Percentiles rank a stretch among this genome's conserved stretches.
These are phyloP conservation scores for Gelatoporia subvermispora DNA, from an alignment of 768 basidiomycete species.

Conservation along the genomic window DNA sequence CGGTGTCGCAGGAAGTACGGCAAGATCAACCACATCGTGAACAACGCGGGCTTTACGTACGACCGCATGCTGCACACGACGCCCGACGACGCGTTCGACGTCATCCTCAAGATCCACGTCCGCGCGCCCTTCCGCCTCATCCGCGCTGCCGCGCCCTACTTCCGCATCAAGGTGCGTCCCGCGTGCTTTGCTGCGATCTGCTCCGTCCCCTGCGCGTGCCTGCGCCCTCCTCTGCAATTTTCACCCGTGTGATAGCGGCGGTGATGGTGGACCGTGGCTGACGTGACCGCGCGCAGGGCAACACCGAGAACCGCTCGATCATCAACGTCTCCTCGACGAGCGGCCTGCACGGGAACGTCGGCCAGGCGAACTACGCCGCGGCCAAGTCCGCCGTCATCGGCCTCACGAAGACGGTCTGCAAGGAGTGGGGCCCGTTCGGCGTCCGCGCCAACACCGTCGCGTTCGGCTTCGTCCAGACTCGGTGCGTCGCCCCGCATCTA, in stretches of 20 bases:
- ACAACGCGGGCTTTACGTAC: slow-evolving; percentile 79
- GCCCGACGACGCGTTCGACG: slow-evolving; percentile 74
- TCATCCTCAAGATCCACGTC: slow-evolving; percentile 82
- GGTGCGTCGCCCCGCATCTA: slow-evolving; percentile 35
- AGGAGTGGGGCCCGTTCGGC: slow-evolving; percentile 82
- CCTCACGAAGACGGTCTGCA: slow-evolving; percentile 80
- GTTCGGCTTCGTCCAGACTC: slow-evolving; percentile 72
- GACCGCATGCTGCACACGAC: slow-evolving; percentile 89
- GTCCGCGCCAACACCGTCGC: slow-evolving; percentile 82
- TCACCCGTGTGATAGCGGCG: not conserved
- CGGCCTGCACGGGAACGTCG: slow-evolving; percentile 85
- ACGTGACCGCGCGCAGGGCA: slow-evolving; percentile 31
- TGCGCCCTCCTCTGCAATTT: not conserved
- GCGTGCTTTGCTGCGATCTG: not conserved
- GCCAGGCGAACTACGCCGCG: slow-evolving; percentile 78
- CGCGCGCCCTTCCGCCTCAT: slow-evolving; percentile 83
- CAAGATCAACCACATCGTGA: slow-evolving; percentile 83
- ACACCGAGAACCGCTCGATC: slow-evolving; percentile 64
- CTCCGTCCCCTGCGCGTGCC: no score
- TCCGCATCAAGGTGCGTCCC: slow-evolving; percentile 61
- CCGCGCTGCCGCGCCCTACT: slow-evolving; percentile 78
- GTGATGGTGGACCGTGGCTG: not conserved
- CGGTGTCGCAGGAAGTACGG: slow-evolving; percentile 60
- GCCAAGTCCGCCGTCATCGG: slow-evolving; percentile 78
- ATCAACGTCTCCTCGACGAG: slow-evolving; percentile 78